Conservation (phyloP, 1,284 basidiomycete species). For the Puccinia coronata region DNA sequence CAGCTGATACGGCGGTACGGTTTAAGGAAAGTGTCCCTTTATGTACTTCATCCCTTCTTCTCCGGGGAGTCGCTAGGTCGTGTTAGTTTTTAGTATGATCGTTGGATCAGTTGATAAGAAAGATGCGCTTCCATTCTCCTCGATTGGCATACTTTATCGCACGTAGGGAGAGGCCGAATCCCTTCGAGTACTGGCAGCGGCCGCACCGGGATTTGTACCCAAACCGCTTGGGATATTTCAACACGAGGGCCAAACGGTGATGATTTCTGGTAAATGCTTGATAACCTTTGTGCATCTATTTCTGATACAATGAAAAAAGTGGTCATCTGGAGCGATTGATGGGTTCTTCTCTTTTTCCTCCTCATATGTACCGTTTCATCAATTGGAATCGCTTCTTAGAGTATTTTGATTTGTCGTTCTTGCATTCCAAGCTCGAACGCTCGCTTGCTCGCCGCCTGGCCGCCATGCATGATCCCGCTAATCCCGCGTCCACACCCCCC, state of each 20-base stretch:
- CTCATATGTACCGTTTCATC: background rate
- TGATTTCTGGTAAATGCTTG: constrained; percentile 19
- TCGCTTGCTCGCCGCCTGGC: constrained; percentile 20
- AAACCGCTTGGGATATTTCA: background rate
- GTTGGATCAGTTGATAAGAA: constrained; percentile 10
- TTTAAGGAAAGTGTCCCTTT: constrained; percentile 27
- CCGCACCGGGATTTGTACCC: constrained; percentile 13
- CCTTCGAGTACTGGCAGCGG: constrained; percentile 18
- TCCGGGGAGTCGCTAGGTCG: background rate
- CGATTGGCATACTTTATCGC: background rate
- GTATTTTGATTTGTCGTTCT: constrained; percentile 18
- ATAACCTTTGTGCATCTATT: too few species aligned
- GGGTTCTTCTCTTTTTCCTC: background rate
- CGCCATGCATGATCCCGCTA: constrained; percentile 19
- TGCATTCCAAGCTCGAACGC: constrained; percentile 4
- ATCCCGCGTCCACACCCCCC: background rate
- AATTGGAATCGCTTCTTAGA: constrained; percentile 12
- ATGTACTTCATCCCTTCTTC: background rate
- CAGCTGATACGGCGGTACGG: background rate
- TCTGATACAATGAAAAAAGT: too few species aligned
- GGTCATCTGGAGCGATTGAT: too few species aligned
- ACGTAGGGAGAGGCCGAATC: constrained; percentile 37
- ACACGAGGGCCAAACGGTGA: constrained; percentile 18
- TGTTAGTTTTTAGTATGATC: background rate
- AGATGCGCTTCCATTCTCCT: background rate